Evolutionary conservation across 306 rosid genomes (phyloP).

Genomic region (Quercus berberidifolia): DNA sequence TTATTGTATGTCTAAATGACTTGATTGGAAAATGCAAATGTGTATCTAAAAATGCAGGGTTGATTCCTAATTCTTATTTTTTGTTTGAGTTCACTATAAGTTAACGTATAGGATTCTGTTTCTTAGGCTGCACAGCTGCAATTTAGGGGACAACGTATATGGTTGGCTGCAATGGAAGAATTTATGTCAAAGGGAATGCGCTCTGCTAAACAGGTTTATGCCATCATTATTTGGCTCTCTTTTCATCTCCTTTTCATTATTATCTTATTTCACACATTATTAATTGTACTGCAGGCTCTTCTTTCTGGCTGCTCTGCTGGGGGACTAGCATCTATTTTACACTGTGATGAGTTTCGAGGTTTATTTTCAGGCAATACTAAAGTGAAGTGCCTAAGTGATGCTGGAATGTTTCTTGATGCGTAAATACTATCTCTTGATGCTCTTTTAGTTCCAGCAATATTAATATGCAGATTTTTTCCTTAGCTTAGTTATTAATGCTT

Average conservation of each 20-base stretch:
- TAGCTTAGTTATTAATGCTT: conserved; percentile 2
- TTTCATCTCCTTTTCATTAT: background rate
- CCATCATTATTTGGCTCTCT: background rate
- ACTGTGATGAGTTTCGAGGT: conserved; percentile 74
- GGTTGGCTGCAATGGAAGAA: conserved; percentile 89
- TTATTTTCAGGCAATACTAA: conserved; percentile 55
- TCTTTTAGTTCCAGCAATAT: conserved; percentile 5
- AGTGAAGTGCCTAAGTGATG: conserved; percentile 97
- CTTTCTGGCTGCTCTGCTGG: conserved; percentile 99
- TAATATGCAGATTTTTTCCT: background rate
- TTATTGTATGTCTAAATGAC: background rate
- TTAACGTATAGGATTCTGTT: conserved; percentile 3
- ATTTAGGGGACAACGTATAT: conserved; percentile 90
- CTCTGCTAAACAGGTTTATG: conserved; percentile 64
- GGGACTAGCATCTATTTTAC: conserved; percentile 86
- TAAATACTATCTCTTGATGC: conserved; percentile 31
- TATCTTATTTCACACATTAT: background rate
- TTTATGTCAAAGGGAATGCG: conserved; percentile 87
- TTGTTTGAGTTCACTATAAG: conserved; percentile 6
- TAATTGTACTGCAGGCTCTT: conserved; percentile 62
- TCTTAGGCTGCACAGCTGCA: conserved; percentile 61
- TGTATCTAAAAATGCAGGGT: background rate
- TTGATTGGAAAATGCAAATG: background rate
- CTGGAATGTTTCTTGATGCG: conserved; percentile 94
- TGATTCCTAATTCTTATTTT: background rate